Conservation (phyloP, 768 basidiomycete genomes). For the Pleurotus tuoliensis region DNA sequence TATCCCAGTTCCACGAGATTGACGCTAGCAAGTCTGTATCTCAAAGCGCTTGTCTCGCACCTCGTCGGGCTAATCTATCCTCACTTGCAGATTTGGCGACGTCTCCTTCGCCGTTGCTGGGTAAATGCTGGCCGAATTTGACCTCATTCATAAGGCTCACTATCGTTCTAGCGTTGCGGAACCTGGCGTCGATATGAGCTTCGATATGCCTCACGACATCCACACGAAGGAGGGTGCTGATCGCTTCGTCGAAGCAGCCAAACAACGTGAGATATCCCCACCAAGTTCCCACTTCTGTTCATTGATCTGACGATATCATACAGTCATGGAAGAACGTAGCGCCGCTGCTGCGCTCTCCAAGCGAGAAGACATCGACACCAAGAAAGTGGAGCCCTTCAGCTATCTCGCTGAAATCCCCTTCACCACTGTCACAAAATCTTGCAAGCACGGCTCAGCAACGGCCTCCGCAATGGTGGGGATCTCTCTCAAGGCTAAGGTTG, state of each 20-base stretch:
- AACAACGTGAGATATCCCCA: background rate
- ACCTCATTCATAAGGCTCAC: background rate
- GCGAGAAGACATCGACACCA: too few species aligned
- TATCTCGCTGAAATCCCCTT: background rate
- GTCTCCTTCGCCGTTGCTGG: constrained; percentile 3
- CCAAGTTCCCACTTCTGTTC: background rate
- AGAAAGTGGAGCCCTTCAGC: background rate
- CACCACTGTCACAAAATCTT: background rate
- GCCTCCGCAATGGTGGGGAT: background rate
- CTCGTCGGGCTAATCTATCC: too few species aligned
- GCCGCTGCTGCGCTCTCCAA: too few species aligned
- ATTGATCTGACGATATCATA: background rate
- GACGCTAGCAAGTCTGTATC: background rate
- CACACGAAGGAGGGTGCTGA: background rate
- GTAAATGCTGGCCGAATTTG: background rate
- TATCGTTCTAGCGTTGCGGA: background rate
- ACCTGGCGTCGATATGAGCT: constrained; percentile 7
- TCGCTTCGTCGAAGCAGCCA: background rate
- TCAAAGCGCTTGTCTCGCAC: background rate
- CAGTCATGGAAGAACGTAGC: background rate
- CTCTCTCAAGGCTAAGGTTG: background rate
- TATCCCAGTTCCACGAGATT: background rate
- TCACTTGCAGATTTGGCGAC: background rate
- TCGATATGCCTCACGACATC: constrained; percentile 4
- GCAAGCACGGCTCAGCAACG: background rate